These are phyloP conservation scores for Lachnellula cervina DNA, from an alignment of 2,329 filamentous ascomycete genomes.

Conservation along the genomic window DNA sequence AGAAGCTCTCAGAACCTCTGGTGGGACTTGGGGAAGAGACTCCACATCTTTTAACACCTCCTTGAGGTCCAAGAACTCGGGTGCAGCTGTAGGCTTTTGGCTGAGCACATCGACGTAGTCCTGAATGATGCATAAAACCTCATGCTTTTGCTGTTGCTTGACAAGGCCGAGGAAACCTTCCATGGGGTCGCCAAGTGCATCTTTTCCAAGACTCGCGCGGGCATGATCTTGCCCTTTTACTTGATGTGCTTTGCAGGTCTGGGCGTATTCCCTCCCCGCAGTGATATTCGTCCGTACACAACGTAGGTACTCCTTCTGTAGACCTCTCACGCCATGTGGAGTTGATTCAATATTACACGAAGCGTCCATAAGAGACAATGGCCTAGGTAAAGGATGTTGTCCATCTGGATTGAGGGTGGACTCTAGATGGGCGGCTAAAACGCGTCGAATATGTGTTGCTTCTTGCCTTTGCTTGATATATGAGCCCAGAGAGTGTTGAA, in stretches of 20 bases:
- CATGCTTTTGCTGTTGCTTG: conserved; percentile 47
- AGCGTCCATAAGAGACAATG: conserved; percentile 44
- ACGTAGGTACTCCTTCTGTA: conserved; percentile 51
- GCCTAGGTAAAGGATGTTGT: conserved; percentile 32
- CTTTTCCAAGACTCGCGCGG: conserved; percentile 18
- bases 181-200: conserved; percentile 30
- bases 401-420: conserved; percentile 36
- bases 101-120: conserved; percentile 46
- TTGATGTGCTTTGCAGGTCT: conserved; percentile 21
- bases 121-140: conserved; percentile 46
- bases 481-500: conserved; percentile 44
- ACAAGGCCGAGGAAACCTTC: conserved; percentile 48
- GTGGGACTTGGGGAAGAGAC: conserved; percentile 25
- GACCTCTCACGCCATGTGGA: conserved; percentile 38
- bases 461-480: conserved; percentile 56
- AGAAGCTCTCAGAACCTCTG: conserved; percentile 21
- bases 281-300: conserved; percentile 48
- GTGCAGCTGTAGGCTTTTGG: conserved; percentile 47
- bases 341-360: conserved; percentile 34
- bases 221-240: conserved; percentile 3
- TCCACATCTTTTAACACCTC: conserved; percentile 20
- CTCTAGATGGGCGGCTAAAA: conserved; percentile 50
- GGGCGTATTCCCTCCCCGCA: conserved; percentile 44
- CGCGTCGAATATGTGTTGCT: conserved; percentile 49
- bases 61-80: conserved; percentile 42